These are phyloP conservation scores for Coffea humblotiana DNA, from an alignment of 305 asterid species.

Conservation along the genomic window DNA sequence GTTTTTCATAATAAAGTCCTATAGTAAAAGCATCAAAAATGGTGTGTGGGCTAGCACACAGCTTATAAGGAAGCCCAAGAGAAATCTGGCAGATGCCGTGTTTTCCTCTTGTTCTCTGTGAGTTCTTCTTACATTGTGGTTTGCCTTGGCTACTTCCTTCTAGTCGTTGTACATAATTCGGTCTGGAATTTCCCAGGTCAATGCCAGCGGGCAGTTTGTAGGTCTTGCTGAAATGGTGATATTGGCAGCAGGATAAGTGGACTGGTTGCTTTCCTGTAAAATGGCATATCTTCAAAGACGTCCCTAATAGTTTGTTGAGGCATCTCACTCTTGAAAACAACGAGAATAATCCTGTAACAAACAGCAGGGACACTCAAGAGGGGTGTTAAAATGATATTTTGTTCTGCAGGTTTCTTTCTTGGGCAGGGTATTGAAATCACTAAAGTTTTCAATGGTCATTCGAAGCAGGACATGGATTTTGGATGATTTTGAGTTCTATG, in stretches of 20 bases:
- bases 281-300: conserved; percentile 46
- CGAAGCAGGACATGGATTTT: conserved; percentile 36
- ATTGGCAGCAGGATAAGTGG: conserved; percentile 57
- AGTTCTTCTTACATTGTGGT: conserved; percentile 1
- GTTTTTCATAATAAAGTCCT: conserved; percentile 43
- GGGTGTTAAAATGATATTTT: conserved; percentile 13
- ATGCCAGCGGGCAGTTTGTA: conserved; percentile 49
- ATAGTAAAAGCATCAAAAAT: conserved; percentile 44
- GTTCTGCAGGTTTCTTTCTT: background rate
- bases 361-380: conserved; percentile 53
- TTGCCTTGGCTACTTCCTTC: background rate
- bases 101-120: conserved; percentile 45
- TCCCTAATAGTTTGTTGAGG: conserved; percentile 38
- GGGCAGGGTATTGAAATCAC: conserved; percentile 36
- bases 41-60: conserved; percentile 46
- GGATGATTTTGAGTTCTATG: conserved; percentile 51
- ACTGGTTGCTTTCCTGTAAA: conserved; percentile 44
- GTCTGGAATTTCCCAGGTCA: conserved; percentile 28
- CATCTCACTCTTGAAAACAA: conserved; percentile 39
- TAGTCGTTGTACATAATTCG: background rate
- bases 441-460: conserved; percentile 34
- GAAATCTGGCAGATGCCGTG: conserved; percentile 33
- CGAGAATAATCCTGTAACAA: conserved; percentile 50
- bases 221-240: conserved; percentile 52
- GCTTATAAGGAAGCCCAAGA: conserved; percentile 38